Evolutionary conservation across 352 stramenopile species (phyloP), one percentile per base, ranked within the genome.

Genomic region (Thalassiosira ordinaria): DNA sequence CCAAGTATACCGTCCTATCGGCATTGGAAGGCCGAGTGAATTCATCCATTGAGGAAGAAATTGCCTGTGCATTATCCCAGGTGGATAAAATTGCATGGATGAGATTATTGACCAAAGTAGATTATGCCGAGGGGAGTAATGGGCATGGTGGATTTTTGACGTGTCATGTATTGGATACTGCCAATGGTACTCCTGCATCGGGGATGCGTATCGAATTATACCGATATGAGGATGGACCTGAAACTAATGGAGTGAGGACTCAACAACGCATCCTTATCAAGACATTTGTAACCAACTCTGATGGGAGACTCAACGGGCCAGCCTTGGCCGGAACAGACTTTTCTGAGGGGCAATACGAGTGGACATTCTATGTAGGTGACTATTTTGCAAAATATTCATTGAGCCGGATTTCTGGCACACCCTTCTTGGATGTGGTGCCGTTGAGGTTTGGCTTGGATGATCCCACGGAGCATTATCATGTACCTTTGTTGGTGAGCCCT

Each of bases 81-180:
- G 89, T 95, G 6, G 78, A 92, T 73, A 95, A 95, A 53, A 95
- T 95, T 85, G 91, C 91, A 26, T 95, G 88, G 88, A 93, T 95
- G 88, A 84, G 91, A 67, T 64, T 95, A 16, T 82, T 94, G n/a
- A 55, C 82, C 14, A 78, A 74, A 27, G 70, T 92, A 3, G 79
- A 88, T 55, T 77, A 67, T 46, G 35, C 63, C 18, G 69, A 89
- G 47, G 69, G 67, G 14, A 65, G 41, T 13, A 41, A 72, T 7
- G 68, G 68, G 22, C 69, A 81, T 59, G 75, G 70, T 6, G 91
- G 91, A 46, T 93, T 91, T 35, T 83, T 95, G 41, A 95, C 91
- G 5, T 94, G 89, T 64, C 91, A 95, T 78, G 85, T 95, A 3
- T 84, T 95, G 35, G 89, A 95, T 73, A 93, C 89, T 29, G 88